Conservation (phyloP, 2,329 filamentous ascomycete genomes). For the Colletotrichum echinochloae region DNA sequence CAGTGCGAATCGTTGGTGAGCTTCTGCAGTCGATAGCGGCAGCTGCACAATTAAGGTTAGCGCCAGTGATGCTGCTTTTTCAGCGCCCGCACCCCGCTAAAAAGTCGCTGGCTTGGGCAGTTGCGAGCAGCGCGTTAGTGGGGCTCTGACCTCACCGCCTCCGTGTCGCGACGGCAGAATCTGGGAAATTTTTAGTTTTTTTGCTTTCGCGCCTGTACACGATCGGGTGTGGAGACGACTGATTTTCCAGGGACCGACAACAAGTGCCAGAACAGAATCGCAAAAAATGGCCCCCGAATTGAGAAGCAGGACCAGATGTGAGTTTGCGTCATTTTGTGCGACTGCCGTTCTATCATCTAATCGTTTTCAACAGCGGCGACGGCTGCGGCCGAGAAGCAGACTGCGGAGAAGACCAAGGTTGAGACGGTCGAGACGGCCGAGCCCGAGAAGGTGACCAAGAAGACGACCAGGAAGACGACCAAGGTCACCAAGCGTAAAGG, state of each 20-base stretch:
- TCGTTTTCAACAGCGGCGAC: slow-evolving; percentile 44
- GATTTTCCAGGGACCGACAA: slow-evolving; percentile 29
- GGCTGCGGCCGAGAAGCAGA: slow-evolving; percentile 52
- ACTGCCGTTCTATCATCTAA: not conserved
- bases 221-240: not conserved
- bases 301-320: slow-evolving; percentile 52
- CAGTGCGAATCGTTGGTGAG: not conserved
- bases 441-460: slow-evolving; percentile 29
- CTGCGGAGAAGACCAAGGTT: slow-evolving; percentile 43
- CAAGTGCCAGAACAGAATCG: slow-evolving; percentile 24
- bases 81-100: slow-evolving; percentile 22
- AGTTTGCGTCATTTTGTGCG: not conserved
- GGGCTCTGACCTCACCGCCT: slow-evolving; percentile 36
- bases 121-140: slow-evolving; percentile 14
- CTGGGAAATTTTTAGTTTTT: slow-evolving; percentile 45
- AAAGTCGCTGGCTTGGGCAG: slow-evolving; percentile 23
- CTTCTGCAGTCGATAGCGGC: not conserved
- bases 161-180: slow-evolving; percentile 39
- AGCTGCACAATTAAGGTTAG: slow-evolving; percentile 20
- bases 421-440: slow-evolving; percentile 37
- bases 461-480: slow-evolving; percentile 47
- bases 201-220: slow-evolving; percentile 42
- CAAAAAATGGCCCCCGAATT: slow-evolving; percentile 60
- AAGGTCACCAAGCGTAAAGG: slow-evolving; percentile 52
- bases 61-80: slow-evolving; percentile 13